These are phyloP conservation scores for Kodamaea suecica DNA, from an alignment of 1,139 yeast genomes.

Conservation along the genomic window DNA sequence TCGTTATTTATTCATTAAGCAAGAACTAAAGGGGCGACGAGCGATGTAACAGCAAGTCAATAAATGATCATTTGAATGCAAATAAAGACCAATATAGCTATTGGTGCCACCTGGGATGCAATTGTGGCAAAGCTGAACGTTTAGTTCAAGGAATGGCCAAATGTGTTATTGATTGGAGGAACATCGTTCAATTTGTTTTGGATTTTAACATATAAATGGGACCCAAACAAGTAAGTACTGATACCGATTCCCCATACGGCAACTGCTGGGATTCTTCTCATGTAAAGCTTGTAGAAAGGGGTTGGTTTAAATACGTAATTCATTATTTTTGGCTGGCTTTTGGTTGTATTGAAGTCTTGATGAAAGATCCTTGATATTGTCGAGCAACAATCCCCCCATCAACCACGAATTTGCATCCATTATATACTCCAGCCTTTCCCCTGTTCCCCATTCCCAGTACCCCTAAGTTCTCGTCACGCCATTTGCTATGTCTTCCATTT, in stretches of 20 bases:
- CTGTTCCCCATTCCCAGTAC: too few species aligned
- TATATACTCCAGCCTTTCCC: too few species aligned
- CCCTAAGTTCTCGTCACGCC: background rate
- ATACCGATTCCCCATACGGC: constrained; percentile 34
- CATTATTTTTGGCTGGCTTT: constrained; percentile 3
- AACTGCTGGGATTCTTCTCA: constrained; percentile 33
- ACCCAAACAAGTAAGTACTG: constrained; percentile 38
- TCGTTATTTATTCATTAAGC: too few species aligned
- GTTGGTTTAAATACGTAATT: constrained; percentile 14
- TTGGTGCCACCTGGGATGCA: too few species aligned
- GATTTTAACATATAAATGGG: constrained; percentile 26
- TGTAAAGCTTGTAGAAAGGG: constrained; percentile 23
- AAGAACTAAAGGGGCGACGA: too few species aligned
- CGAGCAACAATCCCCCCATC: too few species aligned
- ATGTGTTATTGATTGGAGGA: constrained; percentile 23
- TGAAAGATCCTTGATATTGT: too few species aligned
- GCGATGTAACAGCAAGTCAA: too few species aligned
- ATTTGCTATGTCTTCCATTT: background rate
- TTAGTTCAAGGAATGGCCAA: background rate
- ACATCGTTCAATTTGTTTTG: constrained; percentile 27
- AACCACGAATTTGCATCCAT: too few species aligned
- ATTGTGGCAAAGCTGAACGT: too few species aligned
- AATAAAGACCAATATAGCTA: too few species aligned
- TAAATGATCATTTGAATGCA: too few species aligned
- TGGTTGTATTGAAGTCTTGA: background rate